These are phyloP conservation scores for Sclerospora graminicola DNA, from an alignment of 352 stramenopile species.

Conservation along the genomic window DNA sequence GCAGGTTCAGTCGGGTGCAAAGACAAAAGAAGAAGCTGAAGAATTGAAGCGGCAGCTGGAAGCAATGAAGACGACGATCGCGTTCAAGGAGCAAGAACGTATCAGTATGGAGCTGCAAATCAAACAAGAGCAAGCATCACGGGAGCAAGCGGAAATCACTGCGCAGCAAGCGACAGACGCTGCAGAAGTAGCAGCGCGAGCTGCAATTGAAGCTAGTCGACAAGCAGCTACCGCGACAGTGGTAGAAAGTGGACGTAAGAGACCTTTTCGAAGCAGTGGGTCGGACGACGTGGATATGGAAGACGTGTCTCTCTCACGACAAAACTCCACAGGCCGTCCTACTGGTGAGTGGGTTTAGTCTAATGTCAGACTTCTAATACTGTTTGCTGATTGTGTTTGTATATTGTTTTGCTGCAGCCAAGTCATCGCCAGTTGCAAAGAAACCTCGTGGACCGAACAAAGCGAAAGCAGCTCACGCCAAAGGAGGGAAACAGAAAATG, in stretches of 20 bases:
- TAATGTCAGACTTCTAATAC: constrained; percentile 7
- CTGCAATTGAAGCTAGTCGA: constrained; percentile 52
- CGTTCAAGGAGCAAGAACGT: constrained; percentile 41
- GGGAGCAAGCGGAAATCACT: constrained; percentile 53
- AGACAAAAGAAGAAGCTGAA: constrained; percentile 25
- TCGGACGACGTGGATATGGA: constrained; percentile 56
- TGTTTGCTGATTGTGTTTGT: constrained; percentile 16
- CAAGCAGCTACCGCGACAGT: constrained; percentile 18
- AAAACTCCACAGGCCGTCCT: constrained; percentile 11
- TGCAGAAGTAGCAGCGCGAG: constrained; percentile 54
- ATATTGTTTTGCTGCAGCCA: constrained; percentile 14
- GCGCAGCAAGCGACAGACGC: constrained; percentile 50
- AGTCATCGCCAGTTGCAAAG: constrained; percentile 34
- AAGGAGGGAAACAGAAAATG: constrained; percentile 32
- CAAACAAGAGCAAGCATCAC: constrained; percentile 36
- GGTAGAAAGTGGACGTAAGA: constrained; percentile 32
- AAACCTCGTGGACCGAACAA: constrained; percentile 41
- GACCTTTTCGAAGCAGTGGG: constrained; percentile 20
- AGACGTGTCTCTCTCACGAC: constrained; percentile 20
- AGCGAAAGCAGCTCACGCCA: constrained; percentile 3
- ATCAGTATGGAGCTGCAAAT: constrained; percentile 33
- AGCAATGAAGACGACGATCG: constrained; percentile 37
- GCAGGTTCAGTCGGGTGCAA: constrained; percentile 24
- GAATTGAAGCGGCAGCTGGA: constrained; percentile 32
- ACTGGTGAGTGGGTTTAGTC: constrained; percentile 24